Conservation (phyloP, 345 rosid genomes). For the Camelina hispida region DNA sequence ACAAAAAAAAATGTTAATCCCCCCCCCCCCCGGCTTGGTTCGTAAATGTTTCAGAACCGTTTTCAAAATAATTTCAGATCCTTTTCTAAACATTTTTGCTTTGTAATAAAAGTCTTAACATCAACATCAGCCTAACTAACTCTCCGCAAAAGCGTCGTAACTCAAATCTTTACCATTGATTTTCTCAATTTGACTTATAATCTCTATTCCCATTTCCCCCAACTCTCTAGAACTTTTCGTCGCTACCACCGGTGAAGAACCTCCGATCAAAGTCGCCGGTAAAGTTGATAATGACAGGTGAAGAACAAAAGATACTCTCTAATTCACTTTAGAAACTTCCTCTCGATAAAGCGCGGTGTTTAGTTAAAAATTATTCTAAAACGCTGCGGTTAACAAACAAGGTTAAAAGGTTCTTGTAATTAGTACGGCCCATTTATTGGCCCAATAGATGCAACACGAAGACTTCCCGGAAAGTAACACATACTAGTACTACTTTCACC, state of each 20-base stretch:
- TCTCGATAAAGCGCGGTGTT: no score
- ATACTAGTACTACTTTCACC: no score
- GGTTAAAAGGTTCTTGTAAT: neutral
- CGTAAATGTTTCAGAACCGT: no score
- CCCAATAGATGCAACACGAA: neutral
- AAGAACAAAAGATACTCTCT: constrained; percentile 8
- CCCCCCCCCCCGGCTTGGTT: no score
- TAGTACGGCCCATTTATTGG: neutral
- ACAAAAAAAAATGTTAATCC: neutral
- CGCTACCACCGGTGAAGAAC: neutral
- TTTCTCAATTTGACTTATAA: constrained; percentile 68
- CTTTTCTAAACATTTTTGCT: neutral
- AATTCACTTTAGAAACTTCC: neutral
- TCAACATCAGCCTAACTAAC: constrained; percentile 46
- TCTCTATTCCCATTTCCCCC: constrained; percentile 59
- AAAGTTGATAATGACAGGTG: neutral
- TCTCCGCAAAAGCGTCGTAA: constrained; percentile 65
- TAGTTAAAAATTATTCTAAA: no score
- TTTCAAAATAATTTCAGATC: neutral
- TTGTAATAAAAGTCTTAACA: no score
- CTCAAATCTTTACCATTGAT: constrained; percentile 67
- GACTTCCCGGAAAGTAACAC: no score
- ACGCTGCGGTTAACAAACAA: neutral
- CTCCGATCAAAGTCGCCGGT: constrained; percentile 6
- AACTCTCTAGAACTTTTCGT: neutral